Base-by-base conservation (phyloP, 2,329 filamentous ascomycete genomes). In the Aspergillus proliferans region DNA sequence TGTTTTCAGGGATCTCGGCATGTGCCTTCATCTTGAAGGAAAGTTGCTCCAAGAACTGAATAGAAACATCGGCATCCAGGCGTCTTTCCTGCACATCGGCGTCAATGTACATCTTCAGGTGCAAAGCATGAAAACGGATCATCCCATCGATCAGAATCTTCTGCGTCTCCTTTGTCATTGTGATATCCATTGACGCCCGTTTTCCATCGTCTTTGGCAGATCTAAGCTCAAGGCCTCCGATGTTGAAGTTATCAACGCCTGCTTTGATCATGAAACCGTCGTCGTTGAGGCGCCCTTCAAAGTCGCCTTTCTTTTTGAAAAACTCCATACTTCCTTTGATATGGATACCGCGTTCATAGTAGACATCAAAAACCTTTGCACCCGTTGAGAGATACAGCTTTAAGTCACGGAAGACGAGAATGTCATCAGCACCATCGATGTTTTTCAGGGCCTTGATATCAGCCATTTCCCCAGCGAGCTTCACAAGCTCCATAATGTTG, bases 111-210 rank as follows among this genome's bases (percentile, higher is more conserved):
- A 42, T 42, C 21, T 42, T 42, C 21, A 24, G 10, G 40, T 42
- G 40, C 19, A 42, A 9, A 24, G 9, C 19, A 24, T 42, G 22
- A 24, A 22, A 42, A 21, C 22, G 40, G 9, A 42, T 42, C 40
- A 42, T 42, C 10, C 40, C 40, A 24, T 42, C 40, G 1, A 42
- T 22, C 3, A n/a, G 14, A 21, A 42, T 42, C 9, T 42, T 42
- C 40, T 42, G 40, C 40, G 8, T 42, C 40, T 42, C 40, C 40
- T 42, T 42, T 26, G 40, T 42, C 40, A 42, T 22, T 42, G 18
- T n/a, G 22, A 42, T n/a, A 2, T 42, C 40, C 21, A 42, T 14
- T 2, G 40, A 14, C 40, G 40, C 40, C 22, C 40, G 40, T n/a
- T 42, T 42, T 12, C 40, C 21, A 42, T 24, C 40, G 2, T 14